phyloP scores from a whole-genome alignment of 352 stramenopile genomes.

The Phytopythium aichiense region DNA sequence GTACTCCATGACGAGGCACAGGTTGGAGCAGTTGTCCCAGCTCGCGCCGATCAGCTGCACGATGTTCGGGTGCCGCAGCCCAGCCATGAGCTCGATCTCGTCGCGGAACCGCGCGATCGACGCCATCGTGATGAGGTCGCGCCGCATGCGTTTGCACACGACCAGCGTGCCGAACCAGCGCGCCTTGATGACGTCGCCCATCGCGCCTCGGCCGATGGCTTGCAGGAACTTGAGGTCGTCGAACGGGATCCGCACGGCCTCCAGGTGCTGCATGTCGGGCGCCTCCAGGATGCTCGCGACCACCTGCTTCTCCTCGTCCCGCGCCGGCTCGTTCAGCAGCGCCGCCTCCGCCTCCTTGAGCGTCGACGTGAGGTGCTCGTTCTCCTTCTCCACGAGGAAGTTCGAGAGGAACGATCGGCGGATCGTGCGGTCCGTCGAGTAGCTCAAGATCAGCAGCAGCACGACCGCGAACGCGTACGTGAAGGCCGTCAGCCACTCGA shows the following conservation, averaged over 20 bases:
- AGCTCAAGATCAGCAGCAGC: conserved; percentile 73
- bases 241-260: conserved; percentile 83
- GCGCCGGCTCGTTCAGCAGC: conserved; percentile 74
- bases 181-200: conserved; percentile 88
- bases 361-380: conserved; percentile 75
- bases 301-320: conserved; percentile 66
- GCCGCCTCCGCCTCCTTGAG: conserved; percentile 77
- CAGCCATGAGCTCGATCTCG: conserved; percentile 86
- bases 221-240: conserved; percentile 78
- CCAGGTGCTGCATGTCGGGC: conserved; percentile 70
- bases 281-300: conserved; percentile 64
- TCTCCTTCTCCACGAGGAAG: conserved; percentile 83
- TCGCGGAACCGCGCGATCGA: conserved; percentile 77
- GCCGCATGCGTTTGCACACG: conserved; percentile 85
- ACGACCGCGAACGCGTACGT: conserved; percentile 57
- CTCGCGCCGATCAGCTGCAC: conserved; percentile 88
- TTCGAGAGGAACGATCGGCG: conserved; percentile 80
- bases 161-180: conserved; percentile 86
- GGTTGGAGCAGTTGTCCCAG: conserved; percentile 86
- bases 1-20: conserved; percentile 90
- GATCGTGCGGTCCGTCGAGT: conserved; percentile 75
- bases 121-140: conserved; percentile 71
- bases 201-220: conserved; percentile 71
- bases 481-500: conserved; percentile 71
- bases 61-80: conserved; percentile 83